phyloP scores from a whole-genome alignment of 2,329 filamentous ascomycete genomes.

The Bipolaris victoriae region DNA sequence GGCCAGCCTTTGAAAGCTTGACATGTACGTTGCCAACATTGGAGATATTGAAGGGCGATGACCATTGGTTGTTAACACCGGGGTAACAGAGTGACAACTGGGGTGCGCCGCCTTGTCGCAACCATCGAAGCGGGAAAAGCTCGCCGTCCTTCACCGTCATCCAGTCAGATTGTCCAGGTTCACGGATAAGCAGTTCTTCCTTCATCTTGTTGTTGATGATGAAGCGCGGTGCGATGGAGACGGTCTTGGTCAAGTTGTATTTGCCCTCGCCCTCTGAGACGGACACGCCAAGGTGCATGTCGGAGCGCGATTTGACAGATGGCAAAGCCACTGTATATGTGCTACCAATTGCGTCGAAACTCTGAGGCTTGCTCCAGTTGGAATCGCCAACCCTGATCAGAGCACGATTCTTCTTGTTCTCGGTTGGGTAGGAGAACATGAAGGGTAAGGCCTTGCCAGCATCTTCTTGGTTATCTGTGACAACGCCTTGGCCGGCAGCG shows the following conservation, averaged over 20 bases:
- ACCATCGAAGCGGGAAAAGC: conserved; percentile 84
- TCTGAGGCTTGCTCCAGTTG: conserved; percentile 95
- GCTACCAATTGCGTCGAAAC: conserved; percentile 96
- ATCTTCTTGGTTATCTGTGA: conserved; percentile 60
- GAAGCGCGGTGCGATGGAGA: conserved; percentile 90
- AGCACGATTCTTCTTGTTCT: conserved; percentile 90
- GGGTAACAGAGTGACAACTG: conserved; percentile 93
- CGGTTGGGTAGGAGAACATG: conserved; percentile 92
- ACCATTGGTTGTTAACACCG: conserved; percentile 96
- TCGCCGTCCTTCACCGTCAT: conserved; percentile 79
- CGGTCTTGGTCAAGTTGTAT: conserved; percentile 95
- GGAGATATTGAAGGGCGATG: conserved; percentile 95
- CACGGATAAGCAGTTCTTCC: conserved; percentile 87
- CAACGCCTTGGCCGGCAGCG: conserved; percentile 79
- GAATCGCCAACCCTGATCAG: conserved; percentile 88
- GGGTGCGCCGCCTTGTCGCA: conserved; percentile 81
- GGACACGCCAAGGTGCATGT: conserved; percentile 90
- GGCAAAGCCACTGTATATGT: conserved; percentile 85
- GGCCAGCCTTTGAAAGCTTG: conserved; percentile 88
- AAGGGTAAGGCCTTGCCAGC: conserved; percentile 81
- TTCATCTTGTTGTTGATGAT: conserved; percentile 91
- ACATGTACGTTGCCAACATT: conserved; percentile 91
- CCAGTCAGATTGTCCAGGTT: conserved; percentile 88
- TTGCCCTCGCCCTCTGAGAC: conserved; percentile 93
- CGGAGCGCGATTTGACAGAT: conserved; percentile 71